phyloP scores from a whole-genome alignment of 768 basidiomycete genomes.

The Lentinula detonsa region DNA sequence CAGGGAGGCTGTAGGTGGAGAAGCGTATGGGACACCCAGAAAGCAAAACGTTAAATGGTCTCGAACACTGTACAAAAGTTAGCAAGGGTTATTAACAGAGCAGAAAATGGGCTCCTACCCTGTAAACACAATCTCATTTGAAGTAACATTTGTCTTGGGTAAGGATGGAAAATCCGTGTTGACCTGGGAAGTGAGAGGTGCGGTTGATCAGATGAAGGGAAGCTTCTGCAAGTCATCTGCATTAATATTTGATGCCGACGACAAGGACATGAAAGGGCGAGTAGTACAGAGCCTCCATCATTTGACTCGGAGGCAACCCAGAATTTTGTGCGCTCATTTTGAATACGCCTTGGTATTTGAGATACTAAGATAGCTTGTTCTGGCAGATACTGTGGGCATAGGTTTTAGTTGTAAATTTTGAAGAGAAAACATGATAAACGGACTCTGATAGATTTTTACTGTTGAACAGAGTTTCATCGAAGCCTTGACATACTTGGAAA shows the following conservation, averaged over 20 bases:
- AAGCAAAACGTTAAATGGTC: conserved; percentile 36
- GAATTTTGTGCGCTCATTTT: background rate
- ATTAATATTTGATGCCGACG: background rate
- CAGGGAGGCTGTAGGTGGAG: conserved; percentile 20
- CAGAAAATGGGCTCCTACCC: conserved; percentile 3
- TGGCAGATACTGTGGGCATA: background rate
- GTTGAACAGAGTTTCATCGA: conserved; percentile 10
- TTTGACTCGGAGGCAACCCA: conserved; percentile 5
- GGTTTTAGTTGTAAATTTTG: background rate
- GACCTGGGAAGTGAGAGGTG: conserved; percentile 11
- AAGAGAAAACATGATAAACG: background rate
- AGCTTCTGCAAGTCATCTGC: background rate
- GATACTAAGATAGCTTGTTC: background rate
- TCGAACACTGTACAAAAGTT: conserved; percentile 22
- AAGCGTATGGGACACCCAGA: conserved; percentile 34
- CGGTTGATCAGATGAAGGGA: conserved; percentile 13
- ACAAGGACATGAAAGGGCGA: background rate
- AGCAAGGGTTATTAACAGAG: background rate
- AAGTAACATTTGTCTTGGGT: conserved; percentile 8
- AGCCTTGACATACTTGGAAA: conserved; percentile 6
- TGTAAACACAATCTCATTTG: conserved; percentile 8
- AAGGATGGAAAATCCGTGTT: conserved; percentile 12
- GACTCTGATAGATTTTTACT: background rate
- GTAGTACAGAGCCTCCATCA: background rate
- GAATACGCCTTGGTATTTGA: background rate